Evolutionary conservation across 2,329 filamentous ascomycete species (phyloP).

Genomic region (Grosmannia clavigera): DNA sequence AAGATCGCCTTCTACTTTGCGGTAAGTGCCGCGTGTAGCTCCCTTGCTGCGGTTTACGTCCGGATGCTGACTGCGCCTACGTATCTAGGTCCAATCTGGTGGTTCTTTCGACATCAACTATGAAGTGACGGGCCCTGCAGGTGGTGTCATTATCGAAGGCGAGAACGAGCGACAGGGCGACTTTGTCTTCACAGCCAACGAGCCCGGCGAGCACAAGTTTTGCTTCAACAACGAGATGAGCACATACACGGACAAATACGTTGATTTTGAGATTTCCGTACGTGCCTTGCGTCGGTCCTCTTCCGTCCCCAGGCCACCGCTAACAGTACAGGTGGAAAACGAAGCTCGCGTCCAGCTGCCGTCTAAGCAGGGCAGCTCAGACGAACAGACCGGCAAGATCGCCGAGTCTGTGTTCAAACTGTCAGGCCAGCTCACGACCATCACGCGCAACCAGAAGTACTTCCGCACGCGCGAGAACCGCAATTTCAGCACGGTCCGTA

Average conservation of each 20-base stretch:
- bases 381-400: slow-evolving; percentile 77
- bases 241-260: slow-evolving; percentile 92
- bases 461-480: slow-evolving; percentile 98
- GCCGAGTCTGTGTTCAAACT: slow-evolving; percentile 96
- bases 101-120: slow-evolving; percentile 98
- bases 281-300: slow-evolving; percentile 19
- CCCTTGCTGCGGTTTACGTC: background rate
- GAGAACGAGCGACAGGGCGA: slow-evolving; percentile 90
- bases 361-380: slow-evolving; percentile 74
- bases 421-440: slow-evolving; percentile 82
- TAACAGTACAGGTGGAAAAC: slow-evolving; percentile 63
- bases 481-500: slow-evolving; percentile 95
- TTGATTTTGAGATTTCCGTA: slow-evolving; percentile 95
- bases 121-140: slow-evolving; percentile 67
- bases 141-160: slow-evolving; percentile 72
- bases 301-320: background rate
- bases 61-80: background rate
- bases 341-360: slow-evolving; percentile 72
- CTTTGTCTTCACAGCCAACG: slow-evolving; percentile 91
- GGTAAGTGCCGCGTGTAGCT: slow-evolving; percentile 36
- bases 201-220: slow-evolving; percentile 82
- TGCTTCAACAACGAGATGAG: slow-evolving; percentile 99
- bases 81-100: slow-evolving; percentile 78
- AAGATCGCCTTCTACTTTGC: slow-evolving; percentile 99
- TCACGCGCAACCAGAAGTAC: slow-evolving; percentile 96